A percentile compares a stretch with the other conserved stretches of the same genome.
Evolutionary conservation across 805 yeast species (phyloP).

Genomic region (Saturnispora kantuleensis): DNA sequence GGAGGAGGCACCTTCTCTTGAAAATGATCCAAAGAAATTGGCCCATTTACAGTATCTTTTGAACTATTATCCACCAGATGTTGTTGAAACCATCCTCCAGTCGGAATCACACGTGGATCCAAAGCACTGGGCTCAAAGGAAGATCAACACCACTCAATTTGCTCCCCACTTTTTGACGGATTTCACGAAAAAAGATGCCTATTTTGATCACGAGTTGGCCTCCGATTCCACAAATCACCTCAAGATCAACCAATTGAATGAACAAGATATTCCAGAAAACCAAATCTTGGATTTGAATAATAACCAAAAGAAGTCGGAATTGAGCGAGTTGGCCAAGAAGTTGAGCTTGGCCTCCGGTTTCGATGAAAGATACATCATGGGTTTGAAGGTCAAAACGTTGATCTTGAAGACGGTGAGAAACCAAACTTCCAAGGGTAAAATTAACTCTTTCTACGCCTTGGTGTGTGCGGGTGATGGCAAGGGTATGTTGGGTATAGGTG

Average conservation of each 20-base stretch:
- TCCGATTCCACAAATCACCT: slow-evolving; percentile 16
- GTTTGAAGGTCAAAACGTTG: slow-evolving; percentile 54
- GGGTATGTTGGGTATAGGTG: slow-evolving; percentile 93
- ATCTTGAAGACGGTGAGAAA: slow-evolving; percentile 75
- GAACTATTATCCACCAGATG: slow-evolving; percentile 73
- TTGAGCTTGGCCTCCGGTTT: slow-evolving; percentile 59
- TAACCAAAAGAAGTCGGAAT: slow-evolving; percentile 18
- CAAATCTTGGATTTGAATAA: slow-evolving; percentile 17
- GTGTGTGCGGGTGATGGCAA: slow-evolving; percentile 88
- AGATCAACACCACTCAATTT: slow-evolving; percentile 39
- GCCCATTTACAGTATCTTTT: slow-evolving; percentile 47
- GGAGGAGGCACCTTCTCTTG: slow-evolving; percentile 2
- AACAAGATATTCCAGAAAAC: slow-evolving; percentile 17
- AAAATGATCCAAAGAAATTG: slow-evolving; percentile 20
- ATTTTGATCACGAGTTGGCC: slow-evolving; percentile 52
- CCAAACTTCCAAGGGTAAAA: slow-evolving; percentile 89
- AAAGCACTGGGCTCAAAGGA: slow-evolving; percentile 40
- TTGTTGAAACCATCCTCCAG: slow-evolving; percentile 69
- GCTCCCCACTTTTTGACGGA: slow-evolving; percentile 69
- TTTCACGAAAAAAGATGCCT: slow-evolving; percentile 57
- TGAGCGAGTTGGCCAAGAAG: slow-evolving; percentile 37
- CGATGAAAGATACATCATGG: slow-evolving; percentile 48
- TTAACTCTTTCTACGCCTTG: slow-evolving; percentile 68
- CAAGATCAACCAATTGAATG: slow-evolving; percentile 20
- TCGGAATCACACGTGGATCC: slow-evolving; percentile 74